Base-by-base conservation (phyloP, 352 stramenopile genomes). In the Peronosclerospora sorghi region DNA sequence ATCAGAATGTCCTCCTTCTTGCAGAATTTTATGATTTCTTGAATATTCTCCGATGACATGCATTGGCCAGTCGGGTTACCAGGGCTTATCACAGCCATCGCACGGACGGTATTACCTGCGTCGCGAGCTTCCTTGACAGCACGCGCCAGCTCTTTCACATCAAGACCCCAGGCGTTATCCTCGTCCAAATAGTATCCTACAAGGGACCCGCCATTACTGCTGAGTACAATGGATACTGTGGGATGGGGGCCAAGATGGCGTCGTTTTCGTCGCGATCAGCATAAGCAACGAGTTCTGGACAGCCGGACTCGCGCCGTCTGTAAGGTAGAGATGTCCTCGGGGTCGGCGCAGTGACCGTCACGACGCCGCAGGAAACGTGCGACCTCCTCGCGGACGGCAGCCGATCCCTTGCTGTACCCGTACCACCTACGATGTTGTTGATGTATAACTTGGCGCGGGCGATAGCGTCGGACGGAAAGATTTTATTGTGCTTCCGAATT, bases 181-280 rank as follows among this genome's bases (percentile, higher is more conserved):
- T 99, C 96, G 61, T 98, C 84, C 20, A 99, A 62, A 56, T 96
- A 98, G 74, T 99, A 99, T 9, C 91, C 91, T 13, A 97, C 85
- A 32, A 98, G 78, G 23, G 86, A 69, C 41, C 94, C 96, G 35
- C 87, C 86, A 37, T 97, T 86, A 40, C 84, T 4, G 96, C 96
- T 46, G 89, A 98, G 72, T 99, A 99, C 14, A 99, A 81, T 21
- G 96, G 96, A 67, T 99, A 99, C 76, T 99, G 96, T 26, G 96
- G 96, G 54, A 99, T 98, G 14, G 96, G 96, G 35, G 96, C 86
- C 54, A 99, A 67, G 49, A 99, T 89, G 19, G 83, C 74, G 51
- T 90, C 76, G 37, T 86, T 59, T 34, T 82, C 60, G 49, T 86
- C 61, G 27, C 86, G 75, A 98, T 96, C 8, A 98, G 55, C 20